phyloP scores from a whole-genome alignment of 106 monocot species.

The Dendrobium officinale region DNA sequence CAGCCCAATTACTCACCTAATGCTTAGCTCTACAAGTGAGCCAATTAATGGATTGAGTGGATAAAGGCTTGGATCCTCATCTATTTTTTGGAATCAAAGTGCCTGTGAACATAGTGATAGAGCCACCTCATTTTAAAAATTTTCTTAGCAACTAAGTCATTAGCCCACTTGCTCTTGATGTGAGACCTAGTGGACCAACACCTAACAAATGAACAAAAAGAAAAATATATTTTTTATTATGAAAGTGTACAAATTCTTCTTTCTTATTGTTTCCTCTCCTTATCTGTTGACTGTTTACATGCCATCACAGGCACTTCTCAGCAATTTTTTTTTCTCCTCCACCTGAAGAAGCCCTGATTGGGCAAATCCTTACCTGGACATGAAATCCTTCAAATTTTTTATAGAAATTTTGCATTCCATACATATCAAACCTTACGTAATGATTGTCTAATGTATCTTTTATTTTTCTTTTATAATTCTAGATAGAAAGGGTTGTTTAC shows the following conservation, averaged over 20 bases:
- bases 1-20: too few species aligned
- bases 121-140: too few species aligned
- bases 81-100: too few species aligned
- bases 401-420: background rate
- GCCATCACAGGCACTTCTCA: background rate
- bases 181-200: background rate
- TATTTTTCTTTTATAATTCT: background rate
- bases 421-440: background rate
- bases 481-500: too few species aligned
- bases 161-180: background rate
- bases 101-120: too few species aligned
- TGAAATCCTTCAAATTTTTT: background rate
- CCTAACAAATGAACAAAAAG: background rate
- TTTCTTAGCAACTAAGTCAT: background rate
- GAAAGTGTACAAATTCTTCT: background rate
- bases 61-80: too few species aligned
- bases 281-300: slow-evolving; percentile 5
- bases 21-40: too few species aligned
- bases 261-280: background rate
- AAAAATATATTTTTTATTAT: background rate
- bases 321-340: background rate
- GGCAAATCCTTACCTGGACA: background rate
- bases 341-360: background rate
- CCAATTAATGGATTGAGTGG: too few species aligned
- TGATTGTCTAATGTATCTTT: background rate